Conservation (phyloP, 345 rosid genomes). For the Eucalyptus marginata region DNA sequence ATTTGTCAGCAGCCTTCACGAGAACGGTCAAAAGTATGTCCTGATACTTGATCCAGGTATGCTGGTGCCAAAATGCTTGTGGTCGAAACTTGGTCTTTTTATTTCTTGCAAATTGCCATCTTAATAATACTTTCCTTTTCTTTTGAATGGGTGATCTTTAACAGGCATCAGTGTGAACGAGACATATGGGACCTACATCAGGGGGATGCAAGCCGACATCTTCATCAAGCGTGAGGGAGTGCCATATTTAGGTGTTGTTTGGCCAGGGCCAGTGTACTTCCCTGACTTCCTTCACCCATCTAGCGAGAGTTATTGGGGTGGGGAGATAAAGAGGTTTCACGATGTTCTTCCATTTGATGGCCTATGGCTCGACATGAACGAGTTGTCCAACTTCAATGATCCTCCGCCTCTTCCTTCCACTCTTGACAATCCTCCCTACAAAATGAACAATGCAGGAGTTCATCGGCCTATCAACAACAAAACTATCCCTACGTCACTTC, state of each 20-base stretch:
- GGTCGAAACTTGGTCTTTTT: rapidly evolving
- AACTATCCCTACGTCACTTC: conserved; percentile 43
- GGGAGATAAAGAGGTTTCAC: conserved; percentile 41
- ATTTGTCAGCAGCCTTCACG: conserved; percentile 37
- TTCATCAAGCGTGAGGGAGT: conserved; percentile 40
- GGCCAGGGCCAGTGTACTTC: conserved; percentile 59
- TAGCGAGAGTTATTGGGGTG: conserved; percentile 28
- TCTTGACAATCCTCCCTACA: conserved; percentile 63
- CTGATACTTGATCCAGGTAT: conserved; percentile 64
- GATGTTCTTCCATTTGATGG: conserved; percentile 52
- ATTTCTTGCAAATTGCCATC: no score
- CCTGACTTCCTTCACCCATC: conserved; percentile 56
- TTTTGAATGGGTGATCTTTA: neutral
- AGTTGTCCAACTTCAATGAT: conserved; percentile 53
- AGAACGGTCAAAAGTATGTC: conserved; percentile 52
- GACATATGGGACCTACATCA: conserved; percentile 31
- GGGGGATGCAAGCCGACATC: conserved; percentile 52
- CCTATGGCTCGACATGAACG: conserved; percentile 81
- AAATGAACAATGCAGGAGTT: conserved; percentile 34
- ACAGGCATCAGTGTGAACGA: conserved; percentile 42
- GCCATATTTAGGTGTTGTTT: conserved; percentile 52
- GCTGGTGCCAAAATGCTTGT: neutral
- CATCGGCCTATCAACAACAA: conserved; percentile 13
- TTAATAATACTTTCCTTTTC: neutral
- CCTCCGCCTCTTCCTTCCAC: conserved; percentile 21